Evolutionary conservation across 371 early-diverging fungal genomes (phyloP).

Genomic region (Sporodiniella umbellata): DNA sequence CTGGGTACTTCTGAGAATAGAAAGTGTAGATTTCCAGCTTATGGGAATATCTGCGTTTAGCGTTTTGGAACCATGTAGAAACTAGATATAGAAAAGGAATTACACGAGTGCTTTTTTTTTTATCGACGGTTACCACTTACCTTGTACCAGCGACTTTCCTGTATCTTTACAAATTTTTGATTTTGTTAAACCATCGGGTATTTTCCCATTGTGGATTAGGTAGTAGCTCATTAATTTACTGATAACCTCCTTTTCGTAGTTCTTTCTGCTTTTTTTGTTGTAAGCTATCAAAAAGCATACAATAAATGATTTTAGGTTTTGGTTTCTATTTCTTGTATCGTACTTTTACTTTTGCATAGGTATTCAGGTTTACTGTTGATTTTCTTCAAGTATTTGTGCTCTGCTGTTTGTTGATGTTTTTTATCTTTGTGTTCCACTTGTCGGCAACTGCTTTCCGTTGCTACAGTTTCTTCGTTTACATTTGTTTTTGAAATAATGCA

Average conservation of each 20-base stretch:
- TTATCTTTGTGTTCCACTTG: neutral
- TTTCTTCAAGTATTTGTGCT: neutral
- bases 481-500: no score
- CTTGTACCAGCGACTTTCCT: conserved; percentile 23
- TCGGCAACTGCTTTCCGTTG: neutral
- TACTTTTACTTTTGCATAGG: neutral
- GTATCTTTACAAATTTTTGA: conserved; percentile 19
- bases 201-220: conserved; percentile 23
- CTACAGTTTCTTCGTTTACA: neutral
- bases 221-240: conserved; percentile 37
- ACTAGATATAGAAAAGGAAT: no score
- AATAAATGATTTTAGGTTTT: neutral
- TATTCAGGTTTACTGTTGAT: neutral
- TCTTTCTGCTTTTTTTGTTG: conserved; percentile 16
- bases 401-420: neutral
- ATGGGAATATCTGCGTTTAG: conserved; percentile 30
- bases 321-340: neutral
- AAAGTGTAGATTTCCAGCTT: conserved; percentile 26
- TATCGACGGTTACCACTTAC: conserved; percentile 14
- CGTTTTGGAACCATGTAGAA: conserved; percentile 47
- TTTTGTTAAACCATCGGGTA: conserved; percentile 25
- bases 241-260: conserved; percentile 26
- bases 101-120: neutral
- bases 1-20: conserved; percentile 14
- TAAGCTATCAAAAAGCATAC: no score